Percentiles rank a stretch among this genome's conserved stretches.
These are phyloP conservation scores for Stachybotrys elegans DNA, from an alignment of 2,329 filamentous ascomycete species.

Conservation along the genomic window DNA sequence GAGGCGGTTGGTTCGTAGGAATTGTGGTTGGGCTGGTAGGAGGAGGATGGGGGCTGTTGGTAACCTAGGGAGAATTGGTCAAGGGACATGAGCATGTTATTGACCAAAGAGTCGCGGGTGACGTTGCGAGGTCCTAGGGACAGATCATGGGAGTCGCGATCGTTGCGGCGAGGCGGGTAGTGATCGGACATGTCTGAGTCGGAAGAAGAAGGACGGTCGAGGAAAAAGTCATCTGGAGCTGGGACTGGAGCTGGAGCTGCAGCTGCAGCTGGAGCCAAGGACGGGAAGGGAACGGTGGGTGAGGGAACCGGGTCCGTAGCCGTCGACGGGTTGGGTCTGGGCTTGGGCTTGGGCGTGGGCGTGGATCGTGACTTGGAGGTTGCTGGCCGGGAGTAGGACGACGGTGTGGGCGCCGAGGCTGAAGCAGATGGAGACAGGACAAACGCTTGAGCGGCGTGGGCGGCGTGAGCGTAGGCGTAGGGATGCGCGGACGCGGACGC, in stretches of 20 bases:
- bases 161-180: conserved; percentile 17
- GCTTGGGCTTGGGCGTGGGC: too few relatives aligned
- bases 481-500: too few relatives aligned
- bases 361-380: too few relatives aligned
- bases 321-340: too few relatives aligned
- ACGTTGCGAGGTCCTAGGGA: conserved; percentile 72
- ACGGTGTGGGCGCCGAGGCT: too few relatives aligned
- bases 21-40: conserved; percentile 19
- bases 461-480: too few relatives aligned
- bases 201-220: conserved; percentile 13
- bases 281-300: background rate
- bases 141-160: conserved; percentile 75
- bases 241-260: background rate
- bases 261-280: too few relatives aligned
- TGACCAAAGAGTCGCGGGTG: conserved; percentile 84
- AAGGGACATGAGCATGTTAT: conserved; percentile 91
- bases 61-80: conserved; percentile 70
- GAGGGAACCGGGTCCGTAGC: too few relatives aligned
- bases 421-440: too few relatives aligned
- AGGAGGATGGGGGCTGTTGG: conserved; percentile 27
- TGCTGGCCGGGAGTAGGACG: too few relatives aligned
- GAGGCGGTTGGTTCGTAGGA: conserved; percentile 12
- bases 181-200: conserved; percentile 20
- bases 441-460: too few relatives aligned
- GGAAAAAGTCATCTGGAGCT: conserved; percentile 16